Base-by-base conservation (phyloP, 805 yeast species). In the Candida cerambycidarum region DNA sequence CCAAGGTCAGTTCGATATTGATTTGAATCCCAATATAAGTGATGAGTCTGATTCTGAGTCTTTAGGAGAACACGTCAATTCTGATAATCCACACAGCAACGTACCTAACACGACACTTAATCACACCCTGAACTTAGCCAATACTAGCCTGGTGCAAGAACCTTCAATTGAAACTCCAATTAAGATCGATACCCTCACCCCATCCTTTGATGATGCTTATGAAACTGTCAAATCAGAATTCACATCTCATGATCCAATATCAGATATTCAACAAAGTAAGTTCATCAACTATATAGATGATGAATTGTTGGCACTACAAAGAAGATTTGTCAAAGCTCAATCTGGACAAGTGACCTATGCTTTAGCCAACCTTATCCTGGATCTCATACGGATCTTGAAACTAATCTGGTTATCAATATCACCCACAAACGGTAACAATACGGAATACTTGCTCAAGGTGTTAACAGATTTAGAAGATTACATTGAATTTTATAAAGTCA, bases 381-480 rank as follows among this genome's bases (percentile, higher is more conserved):
- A 67, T n/a, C 43, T 67, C 19, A 33, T 42, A 9, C 47, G 46
- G 7, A 42, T 63, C 10, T 23, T 66, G 12, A 61, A 65, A 24
- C 36, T 70, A 7, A 44, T 70, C 4, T 67, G 71, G 71, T 50
- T 50, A 11, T 64, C 71, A 10, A 50, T 70, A 2, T 45, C 52
- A 24, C 48, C 48, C 21, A 41, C 56, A 24, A 51, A 48, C 13
- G 61, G 58, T 45, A 69, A 68, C 11, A 74, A 69, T 48, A 53
- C 48, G 2, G 67, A 66, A 44, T 70, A 68, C 42, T 55, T 65
- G 36, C 53, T 69, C 31, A 61, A 60, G 41, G 53, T 70, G 9
- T 24, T 63, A 41, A 63, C 63, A 23, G 75, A 69, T 45, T 45
- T 69, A 34, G 75, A 70, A 36, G 75, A 70, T 48, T 69, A 66